Percentiles rank a stretch among this genome's conserved stretches.
Evolutionary conservation across 495 filamentous ascomycete genomes (phyloP).

Genomic region (Neurospora discreta): DNA sequence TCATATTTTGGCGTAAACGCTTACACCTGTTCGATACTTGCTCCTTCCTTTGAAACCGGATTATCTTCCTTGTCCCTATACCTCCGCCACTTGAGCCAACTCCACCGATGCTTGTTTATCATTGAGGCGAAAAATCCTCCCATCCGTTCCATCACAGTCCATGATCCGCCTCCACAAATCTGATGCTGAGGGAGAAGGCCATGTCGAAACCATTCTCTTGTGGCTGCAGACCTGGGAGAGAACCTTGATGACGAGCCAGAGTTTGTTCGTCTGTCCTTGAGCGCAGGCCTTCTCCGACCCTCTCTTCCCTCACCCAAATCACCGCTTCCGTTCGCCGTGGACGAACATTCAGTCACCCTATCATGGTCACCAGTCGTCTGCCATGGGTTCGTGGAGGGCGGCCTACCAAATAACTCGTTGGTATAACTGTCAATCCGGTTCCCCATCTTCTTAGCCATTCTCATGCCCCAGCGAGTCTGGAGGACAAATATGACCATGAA

Average conservation of each 20-base stretch:
- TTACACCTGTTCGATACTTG: neutral
- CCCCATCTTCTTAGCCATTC: neutral
- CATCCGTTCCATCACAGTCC: neutral
- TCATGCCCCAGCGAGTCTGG: slow-evolving; percentile 16
- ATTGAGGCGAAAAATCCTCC: neutral
- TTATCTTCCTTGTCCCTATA: neutral
- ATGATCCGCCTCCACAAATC: neutral
- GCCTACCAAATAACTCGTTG: neutral
- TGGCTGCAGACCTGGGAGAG: neutral
- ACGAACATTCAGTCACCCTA: neutral
- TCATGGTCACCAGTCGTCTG: neutral
- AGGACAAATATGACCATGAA: slow-evolving; percentile 21
- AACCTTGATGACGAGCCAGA: neutral
- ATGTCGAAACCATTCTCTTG: neutral
- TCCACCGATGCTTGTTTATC: neutral
- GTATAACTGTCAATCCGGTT: neutral
- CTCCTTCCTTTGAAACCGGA: neutral
- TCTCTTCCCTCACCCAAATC: neutral
- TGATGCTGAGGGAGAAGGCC: neutral
- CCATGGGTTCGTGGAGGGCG: neutral
- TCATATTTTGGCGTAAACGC: neutral
- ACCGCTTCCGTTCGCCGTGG: neutral
- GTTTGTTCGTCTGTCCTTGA: neutral
- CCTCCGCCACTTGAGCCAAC: neutral
- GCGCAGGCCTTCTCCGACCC: neutral